A percentile compares a stretch with the other conserved stretches of the same genome.
Evolutionary conservation across 176 grass and related monocot genomes (phyloP).

Genomic region (Aegilops umbellulata): DNA sequence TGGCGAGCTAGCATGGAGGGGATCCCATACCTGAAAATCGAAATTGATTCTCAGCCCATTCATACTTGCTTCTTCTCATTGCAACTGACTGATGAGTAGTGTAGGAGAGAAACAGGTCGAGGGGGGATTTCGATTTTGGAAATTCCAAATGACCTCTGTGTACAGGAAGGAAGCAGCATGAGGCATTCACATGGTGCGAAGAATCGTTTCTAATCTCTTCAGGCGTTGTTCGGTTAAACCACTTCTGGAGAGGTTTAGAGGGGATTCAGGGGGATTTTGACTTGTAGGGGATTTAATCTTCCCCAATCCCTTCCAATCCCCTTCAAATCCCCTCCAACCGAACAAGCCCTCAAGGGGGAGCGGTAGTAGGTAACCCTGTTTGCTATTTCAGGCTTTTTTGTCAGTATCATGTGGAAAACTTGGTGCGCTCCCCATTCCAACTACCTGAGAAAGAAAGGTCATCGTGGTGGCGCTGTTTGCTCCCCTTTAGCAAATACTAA

Average conservation of each 20-base stretch:
- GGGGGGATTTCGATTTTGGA: constrained; percentile 33
- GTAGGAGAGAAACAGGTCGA: constrained; percentile 43
- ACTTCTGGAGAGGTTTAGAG: too few relatives aligned
- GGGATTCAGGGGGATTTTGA: too few relatives aligned
- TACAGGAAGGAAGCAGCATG: constrained; percentile 40
- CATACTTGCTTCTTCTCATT: constrained; percentile 40
- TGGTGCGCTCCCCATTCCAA: constrained; percentile 20
- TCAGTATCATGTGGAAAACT: constrained; percentile 24
- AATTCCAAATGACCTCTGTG: constrained; percentile 44
- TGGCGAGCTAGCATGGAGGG: constrained; percentile 32
- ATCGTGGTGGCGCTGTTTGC: constrained; percentile 29
- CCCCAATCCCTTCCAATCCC: too few relatives aligned
- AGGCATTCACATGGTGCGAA: constrained; percentile 37
- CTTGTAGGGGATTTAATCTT: too few relatives aligned
- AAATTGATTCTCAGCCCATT: constrained; percentile 32
- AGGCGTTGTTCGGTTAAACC: too few relatives aligned
- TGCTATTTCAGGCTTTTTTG: constrained; percentile 46
- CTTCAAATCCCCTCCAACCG: too few relatives aligned
- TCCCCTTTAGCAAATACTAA: constrained; percentile 37
- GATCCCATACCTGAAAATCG: constrained; percentile 13
- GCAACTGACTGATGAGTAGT: constrained; percentile 38
- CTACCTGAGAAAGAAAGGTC: constrained; percentile 40
- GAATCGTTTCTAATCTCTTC: constrained; percentile 31
- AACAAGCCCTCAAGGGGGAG: too few relatives aligned
- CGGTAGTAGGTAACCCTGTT: constrained; percentile 22